phyloP scores from a whole-genome alignment of 1,139 yeast species.

The Diutina rugosa region DNA sequence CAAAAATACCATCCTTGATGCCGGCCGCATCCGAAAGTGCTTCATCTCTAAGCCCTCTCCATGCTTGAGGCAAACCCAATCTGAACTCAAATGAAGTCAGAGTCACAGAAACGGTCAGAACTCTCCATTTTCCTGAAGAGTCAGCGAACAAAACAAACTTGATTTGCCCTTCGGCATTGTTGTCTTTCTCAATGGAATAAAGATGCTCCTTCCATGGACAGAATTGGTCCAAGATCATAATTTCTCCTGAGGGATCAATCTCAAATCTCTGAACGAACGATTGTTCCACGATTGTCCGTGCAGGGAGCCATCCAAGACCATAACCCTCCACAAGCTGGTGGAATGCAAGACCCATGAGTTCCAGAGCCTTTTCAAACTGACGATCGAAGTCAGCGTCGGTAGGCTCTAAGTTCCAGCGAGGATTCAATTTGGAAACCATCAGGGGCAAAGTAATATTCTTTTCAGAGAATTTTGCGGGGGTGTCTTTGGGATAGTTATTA shows the following conservation, averaged over 20 bases:
- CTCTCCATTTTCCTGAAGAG: slow-evolving; percentile 65
- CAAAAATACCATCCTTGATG: slow-evolving; percentile 73
- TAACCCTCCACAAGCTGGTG: slow-evolving; percentile 52
- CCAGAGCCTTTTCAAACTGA: slow-evolving; percentile 59
- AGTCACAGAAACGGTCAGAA: slow-evolving; percentile 76
- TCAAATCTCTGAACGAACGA: slow-evolving; percentile 48
- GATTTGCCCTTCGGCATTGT: slow-evolving; percentile 38
- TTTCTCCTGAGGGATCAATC: slow-evolving; percentile 53
- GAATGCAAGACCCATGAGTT: slow-evolving; percentile 75
- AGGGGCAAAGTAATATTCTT: slow-evolving; percentile 67
- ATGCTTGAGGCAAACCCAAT: slow-evolving; percentile 73
- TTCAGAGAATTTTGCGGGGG: slow-evolving; percentile 32
- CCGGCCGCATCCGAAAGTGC: slow-evolving; percentile 62
- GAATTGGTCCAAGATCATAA: slow-evolving; percentile 56
- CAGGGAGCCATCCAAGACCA: slow-evolving; percentile 88
- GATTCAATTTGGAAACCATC: slow-evolving; percentile 67
- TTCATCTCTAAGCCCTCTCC: slow-evolving; percentile 93
- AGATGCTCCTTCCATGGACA: slow-evolving; percentile 96
- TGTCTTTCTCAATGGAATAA: slow-evolving; percentile 57
- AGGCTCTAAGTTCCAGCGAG: slow-evolving; percentile 63
- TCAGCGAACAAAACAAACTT: slow-evolving; percentile 77
- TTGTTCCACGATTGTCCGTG: slow-evolving; percentile 60
- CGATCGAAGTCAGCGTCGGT: slow-evolving; percentile 56
- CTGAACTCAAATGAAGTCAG: slow-evolving; percentile 74
- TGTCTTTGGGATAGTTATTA: slow-evolving; percentile 48